These are phyloP conservation scores for Alternaria sp. DNA, from an alignment of 2,329 filamentous ascomycete species.

Conservation along the genomic window DNA sequence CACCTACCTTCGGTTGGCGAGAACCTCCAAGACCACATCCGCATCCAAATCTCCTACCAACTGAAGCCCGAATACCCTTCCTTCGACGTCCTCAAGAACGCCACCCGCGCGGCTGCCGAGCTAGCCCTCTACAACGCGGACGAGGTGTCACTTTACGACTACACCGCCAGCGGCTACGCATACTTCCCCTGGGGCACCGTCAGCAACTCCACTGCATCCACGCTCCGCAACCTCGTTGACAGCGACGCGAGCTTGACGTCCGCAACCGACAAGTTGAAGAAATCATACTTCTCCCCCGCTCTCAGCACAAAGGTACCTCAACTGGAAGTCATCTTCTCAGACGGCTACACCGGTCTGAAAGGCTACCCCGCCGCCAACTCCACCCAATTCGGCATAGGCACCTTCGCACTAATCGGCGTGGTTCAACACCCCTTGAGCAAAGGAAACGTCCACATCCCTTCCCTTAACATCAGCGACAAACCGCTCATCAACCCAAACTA, in stretches of 20 bases:
- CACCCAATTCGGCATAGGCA: slow-evolving; percentile 33
- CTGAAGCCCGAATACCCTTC: slow-evolving; percentile 31
- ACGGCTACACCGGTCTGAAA: slow-evolving; percentile 54
- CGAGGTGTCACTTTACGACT: slow-evolving; percentile 48
- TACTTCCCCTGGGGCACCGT: slow-evolving; percentile 54
- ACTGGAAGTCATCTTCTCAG: slow-evolving; percentile 54
- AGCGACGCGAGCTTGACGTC: slow-evolving; percentile 18
- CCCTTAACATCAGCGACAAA: slow-evolving; percentile 27
- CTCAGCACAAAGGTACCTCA: slow-evolving; percentile 46
- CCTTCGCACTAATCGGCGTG: slow-evolving; percentile 43
- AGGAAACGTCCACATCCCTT: slow-evolving; percentile 34
- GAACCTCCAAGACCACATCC: slow-evolving; percentile 44
- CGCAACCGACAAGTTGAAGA: slow-evolving; percentile 26
- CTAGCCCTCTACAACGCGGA: slow-evolving; percentile 46
- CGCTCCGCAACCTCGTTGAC: slow-evolving; percentile 44
- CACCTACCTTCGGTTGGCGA: slow-evolving; percentile 33
- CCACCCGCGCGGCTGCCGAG: slow-evolving; percentile 48
- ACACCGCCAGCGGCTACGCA: slow-evolving; percentile 49
- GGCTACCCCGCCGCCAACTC: slow-evolving; percentile 40
- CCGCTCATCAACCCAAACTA: slow-evolving; percentile 41
- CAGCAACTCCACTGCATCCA: slow-evolving; percentile 39
- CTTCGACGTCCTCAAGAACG: slow-evolving; percentile 31
- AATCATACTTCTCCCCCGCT: slow-evolving; percentile 44
- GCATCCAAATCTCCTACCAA: slow-evolving; percentile 31
- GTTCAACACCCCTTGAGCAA: slow-evolving; percentile 45